Percentiles rank a stretch among this genome's conserved stretches.
Conservation (phyloP, 768 basidiomycete species). For the Tylopilus plumbeoviolaceoides region DNA sequence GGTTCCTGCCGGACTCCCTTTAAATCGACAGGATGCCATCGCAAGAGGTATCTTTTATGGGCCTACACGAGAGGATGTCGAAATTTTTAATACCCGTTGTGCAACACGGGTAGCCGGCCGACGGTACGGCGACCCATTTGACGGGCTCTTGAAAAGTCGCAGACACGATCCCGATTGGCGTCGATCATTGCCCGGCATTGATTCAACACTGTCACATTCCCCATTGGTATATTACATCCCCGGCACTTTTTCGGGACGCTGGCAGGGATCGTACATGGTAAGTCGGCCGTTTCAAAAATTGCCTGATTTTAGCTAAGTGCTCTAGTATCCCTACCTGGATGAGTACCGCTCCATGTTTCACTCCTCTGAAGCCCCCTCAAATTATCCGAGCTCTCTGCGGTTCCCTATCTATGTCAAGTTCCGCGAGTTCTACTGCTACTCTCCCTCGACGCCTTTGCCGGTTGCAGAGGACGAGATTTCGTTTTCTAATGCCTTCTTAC, state of each 20-base stretch:
- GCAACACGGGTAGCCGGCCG: conserved; percentile 34
- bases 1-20: conserved; percentile 40
- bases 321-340: conserved; percentile 38
- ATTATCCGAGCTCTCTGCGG: conserved; percentile 36
- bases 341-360: conserved; percentile 37
- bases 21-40: conserved; percentile 34
- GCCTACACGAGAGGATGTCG: conserved; percentile 45
- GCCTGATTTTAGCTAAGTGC: conserved; percentile 1
- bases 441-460: conserved; percentile 33
- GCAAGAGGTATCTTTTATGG: conserved; percentile 30
- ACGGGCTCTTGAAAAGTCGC: conserved; percentile 23
- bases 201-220: neutral
- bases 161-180: conserved; percentile 31
- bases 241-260: conserved; percentile 44
- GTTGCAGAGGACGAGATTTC: conserved; percentile 32
- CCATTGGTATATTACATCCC: conserved; percentile 34
- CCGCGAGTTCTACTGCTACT: conserved; percentile 44
- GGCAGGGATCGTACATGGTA: conserved; percentile 50
- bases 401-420: conserved; percentile 47
- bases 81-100: conserved; percentile 40
- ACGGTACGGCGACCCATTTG: conserved; percentile 19
- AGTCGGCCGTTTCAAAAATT: conserved; percentile 10
- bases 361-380: conserved; percentile 31
- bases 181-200: conserved; percentile 18
- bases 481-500: conserved; percentile 45